A percentile compares a stretch with the other conserved stretches of the same genome.
phyloP scores from a whole-genome alignment of 768 basidiomycete genomes.

The Nidula microcarpa region DNA sequence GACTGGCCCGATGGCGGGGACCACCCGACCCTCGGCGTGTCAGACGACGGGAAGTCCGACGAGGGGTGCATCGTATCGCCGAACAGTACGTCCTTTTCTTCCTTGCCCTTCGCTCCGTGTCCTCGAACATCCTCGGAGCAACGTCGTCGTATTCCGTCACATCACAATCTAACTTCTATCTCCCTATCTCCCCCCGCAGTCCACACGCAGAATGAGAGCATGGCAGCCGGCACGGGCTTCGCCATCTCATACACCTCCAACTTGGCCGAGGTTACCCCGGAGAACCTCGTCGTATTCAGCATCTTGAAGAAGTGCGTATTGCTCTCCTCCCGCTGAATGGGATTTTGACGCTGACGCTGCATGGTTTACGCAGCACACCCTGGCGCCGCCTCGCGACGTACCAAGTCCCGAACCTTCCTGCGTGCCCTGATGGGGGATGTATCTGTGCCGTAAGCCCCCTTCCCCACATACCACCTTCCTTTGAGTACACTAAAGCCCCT shows the following conservation, averaged over 20 bases:
- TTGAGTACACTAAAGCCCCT: background rate
- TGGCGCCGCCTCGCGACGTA: conserved; percentile 33
- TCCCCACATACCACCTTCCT: background rate
- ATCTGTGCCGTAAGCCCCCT: conserved; percentile 27
- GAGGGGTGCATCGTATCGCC: conserved; percentile 28
- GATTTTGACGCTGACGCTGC: background rate
- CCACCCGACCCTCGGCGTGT: conserved; percentile 23
- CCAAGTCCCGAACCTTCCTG: conserved; percentile 28
- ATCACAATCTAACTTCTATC: background rate
- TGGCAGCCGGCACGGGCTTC: conserved; percentile 34
- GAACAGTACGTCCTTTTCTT: conserved; percentile 24
- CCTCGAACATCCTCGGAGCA: background rate
- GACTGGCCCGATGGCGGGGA: conserved; percentile 29
- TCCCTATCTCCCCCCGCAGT: background rate
- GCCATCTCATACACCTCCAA: conserved; percentile 35
- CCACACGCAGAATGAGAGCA: conserved; percentile 28
- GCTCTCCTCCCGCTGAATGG: background rate
- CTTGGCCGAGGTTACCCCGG: conserved; percentile 23
- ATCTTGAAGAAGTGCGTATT: conserved; percentile 25
- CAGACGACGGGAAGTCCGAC: conserved; percentile 17
- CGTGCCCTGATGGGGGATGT: conserved; percentile 30
- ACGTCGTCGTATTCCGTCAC: background rate
- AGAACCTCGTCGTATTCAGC: conserved; percentile 32
- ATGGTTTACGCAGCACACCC: conserved; percentile 21
- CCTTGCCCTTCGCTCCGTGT: background rate